Conservation (phyloP, 495 filamentous ascomycete genomes). For the Beverwykella pulmonaria region DNA sequence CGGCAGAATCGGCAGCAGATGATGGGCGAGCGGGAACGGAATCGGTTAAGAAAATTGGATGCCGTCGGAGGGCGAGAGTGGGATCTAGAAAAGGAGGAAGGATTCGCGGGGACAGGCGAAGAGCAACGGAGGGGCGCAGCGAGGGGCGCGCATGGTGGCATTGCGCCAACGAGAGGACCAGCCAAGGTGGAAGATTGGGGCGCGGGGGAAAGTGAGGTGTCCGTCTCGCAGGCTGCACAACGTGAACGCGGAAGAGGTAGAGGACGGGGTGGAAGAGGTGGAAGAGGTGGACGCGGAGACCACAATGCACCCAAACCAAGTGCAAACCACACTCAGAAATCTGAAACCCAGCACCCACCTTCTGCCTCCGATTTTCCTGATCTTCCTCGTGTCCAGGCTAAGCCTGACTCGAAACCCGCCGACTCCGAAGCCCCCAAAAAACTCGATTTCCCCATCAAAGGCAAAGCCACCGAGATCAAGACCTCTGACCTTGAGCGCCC, state of each 20-base stretch:
- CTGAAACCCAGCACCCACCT: constrained; percentile 28
- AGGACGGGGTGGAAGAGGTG: constrained; percentile 26
- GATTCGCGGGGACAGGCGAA: constrained; percentile 49
- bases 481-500: constrained; percentile 5
- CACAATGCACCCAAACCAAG: neutral
- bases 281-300: constrained; percentile 18
- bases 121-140: constrained; percentile 51
- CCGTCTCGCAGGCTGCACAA: neutral
- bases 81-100: constrained; percentile 74
- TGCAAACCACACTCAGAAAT: neutral
- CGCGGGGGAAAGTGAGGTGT: neutral
- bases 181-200: constrained; percentile 1
- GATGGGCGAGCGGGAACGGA: constrained; percentile 72
- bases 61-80: constrained; percentile 70
- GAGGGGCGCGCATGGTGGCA: constrained; percentile 64
- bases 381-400: constrained; percentile 29
- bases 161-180: constrained; percentile 35
- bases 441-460: constrained; percentile 39
- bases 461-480: constrained; percentile 22
- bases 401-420: neutral
- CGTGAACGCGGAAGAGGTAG: constrained; percentile 6
- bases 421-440: constrained; percentile 15
- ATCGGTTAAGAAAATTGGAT: constrained; percentile 69
- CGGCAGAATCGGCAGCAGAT: constrained; percentile 59
- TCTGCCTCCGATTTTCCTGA: constrained; percentile 40